Base-by-base conservation (phyloP, 2,329 filamentous ascomycete genomes). In the Chaetomium sp. region DNA sequence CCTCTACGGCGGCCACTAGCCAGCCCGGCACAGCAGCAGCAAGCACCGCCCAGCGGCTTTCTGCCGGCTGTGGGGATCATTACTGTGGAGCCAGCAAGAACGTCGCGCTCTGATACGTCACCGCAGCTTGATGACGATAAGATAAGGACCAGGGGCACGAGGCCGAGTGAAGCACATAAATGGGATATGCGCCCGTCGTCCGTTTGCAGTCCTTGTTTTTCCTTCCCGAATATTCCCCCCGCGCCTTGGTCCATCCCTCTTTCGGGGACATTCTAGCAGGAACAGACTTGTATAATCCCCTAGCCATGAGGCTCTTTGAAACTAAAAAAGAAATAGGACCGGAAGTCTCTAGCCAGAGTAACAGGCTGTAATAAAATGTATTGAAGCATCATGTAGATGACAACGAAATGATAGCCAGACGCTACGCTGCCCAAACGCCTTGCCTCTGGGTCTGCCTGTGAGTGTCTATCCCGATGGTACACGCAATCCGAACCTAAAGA, bases 101-200 rank as follows among this genome's bases (percentile, higher is more conserved):
- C 52, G 47, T 50, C 53, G 57, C 36, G 14, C 54, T 61, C 58
- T 55, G 62, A 64, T 63, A 64, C 62, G 61, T 64, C 62, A 64
- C 59, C 47, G 38, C 38, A 35, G 5, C 36, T n/a, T 38, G 37
- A 14, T 6, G 27, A 34, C 49, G 61, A 64, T 64, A 63, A 64
- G 61, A 64, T 64, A 63, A 64, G 62, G 37, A 40, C 37, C 37
- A 40, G 12, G 12, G 37, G 19, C 19, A 40, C 8, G 33, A 36
- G 33, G 44, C 12, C 33, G 33, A 47, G 44, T n/a, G 32, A 34
- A 9, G 32, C 43, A 47, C 40, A n/a, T n/a, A 6, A 42, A 42
- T 14, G 40, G 40, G 40, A 42, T 14, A 42, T 38, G 37, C 37
- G 37, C 37, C 37, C 12, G 37, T 38, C 19, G 19, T 27, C 19